Base-by-base conservation (phyloP, 352 stramenopile genomes). In the Phytophthora cryptogea region DNA sequence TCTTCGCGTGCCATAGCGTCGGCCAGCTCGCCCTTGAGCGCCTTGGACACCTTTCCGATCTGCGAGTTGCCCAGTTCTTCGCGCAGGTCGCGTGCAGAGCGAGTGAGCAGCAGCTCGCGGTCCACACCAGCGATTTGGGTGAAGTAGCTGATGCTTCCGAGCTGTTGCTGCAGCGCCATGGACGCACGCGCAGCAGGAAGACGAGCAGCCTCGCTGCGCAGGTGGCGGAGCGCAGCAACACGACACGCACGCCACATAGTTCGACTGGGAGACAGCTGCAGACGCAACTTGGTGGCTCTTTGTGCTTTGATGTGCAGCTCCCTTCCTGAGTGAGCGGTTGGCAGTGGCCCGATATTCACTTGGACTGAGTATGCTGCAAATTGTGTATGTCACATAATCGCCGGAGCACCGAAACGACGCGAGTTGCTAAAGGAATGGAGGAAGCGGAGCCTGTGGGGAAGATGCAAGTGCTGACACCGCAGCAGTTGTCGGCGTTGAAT, bases 401-500 rank as follows among this genome's bases (percentile, higher is more conserved):
- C 5, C 7, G 23, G 7, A 5, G 26, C 20, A 50, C 11, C 43
- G 54, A 74, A 72, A 56, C 28, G 61, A 66, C 66, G 53, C 62
- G 36, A 59, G 39, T 11, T 20, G 20, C 2, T 8, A 7, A 52
- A n/a, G 20, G 20, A 9, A 58, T 62, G 54, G 43, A 61, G 47
- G 51, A 57, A 20, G 40, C 30, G 30, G 23, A 48, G 55, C 63
- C 51, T 13, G 30, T 76, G 41, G 65, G 72, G 49, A 85, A 80
- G 62, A 72, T 89, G 53, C 57, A 88, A 28, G 75, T 88, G 50
- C 70, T 90, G 20, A 90, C 77, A 10, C 55, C 78, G 20, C 74
- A 83, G 63, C 81, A 89, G 53, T 56, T 89, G 16, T 72, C 66
- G 16, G 76, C 79, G 33, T 72, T 91, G n/a, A 89, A 89, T 51